phyloP scores from a whole-genome alignment of 495 filamentous ascomycete genomes.

The Penicillium paxilli region DNA sequence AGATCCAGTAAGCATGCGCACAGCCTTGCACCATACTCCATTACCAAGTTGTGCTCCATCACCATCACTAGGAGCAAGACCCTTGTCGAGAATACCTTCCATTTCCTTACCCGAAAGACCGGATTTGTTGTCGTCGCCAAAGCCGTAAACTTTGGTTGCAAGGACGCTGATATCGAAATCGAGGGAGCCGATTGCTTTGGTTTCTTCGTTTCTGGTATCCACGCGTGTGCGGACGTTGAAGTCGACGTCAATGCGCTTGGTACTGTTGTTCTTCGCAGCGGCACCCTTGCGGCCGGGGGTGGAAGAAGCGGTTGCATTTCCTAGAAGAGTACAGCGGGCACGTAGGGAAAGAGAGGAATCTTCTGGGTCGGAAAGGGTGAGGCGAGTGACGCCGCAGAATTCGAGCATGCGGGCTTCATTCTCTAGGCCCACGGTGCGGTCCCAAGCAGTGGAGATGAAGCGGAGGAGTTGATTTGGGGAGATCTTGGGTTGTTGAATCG shows the following conservation, averaged over 20 bases:
- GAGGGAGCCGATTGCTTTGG: conserved; percentile 27
- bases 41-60: conserved; percentile 30
- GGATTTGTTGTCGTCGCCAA: conserved; percentile 29
- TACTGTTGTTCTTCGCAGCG: conserved; percentile 10
- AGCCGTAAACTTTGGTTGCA: conserved; percentile 49
- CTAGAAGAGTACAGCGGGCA: conserved; percentile 43
- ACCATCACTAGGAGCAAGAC: conserved; percentile 22
- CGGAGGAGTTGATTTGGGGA: conserved; percentile 37
- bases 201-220: conserved; percentile 6
- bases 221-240: conserved; percentile 39
- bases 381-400: conserved; percentile 47
- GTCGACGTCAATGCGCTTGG: conserved; percentile 43
- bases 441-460: conserved; percentile 45
- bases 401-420: conserved; percentile 49
- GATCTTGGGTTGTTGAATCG: conserved; percentile 30
- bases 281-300: conserved; percentile 18
- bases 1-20: conserved; percentile 35
- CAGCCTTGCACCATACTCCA: conserved; percentile 45
- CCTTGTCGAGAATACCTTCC: conserved; percentile 36
- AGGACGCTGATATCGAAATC: conserved; percentile 42
- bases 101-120: conserved; percentile 39
- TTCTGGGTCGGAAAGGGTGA: conserved; percentile 31
- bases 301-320: conserved; percentile 15
- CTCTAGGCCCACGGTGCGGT: conserved; percentile 37
- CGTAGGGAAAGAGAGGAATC: conserved; percentile 32